A percentile compares a stretch with the other conserved stretches of the same genome.
These are phyloP conservation scores for Ceratocystis papillata DNA, from an alignment of 2,329 filamentous ascomycete genomes.

Conservation along the genomic window DNA sequence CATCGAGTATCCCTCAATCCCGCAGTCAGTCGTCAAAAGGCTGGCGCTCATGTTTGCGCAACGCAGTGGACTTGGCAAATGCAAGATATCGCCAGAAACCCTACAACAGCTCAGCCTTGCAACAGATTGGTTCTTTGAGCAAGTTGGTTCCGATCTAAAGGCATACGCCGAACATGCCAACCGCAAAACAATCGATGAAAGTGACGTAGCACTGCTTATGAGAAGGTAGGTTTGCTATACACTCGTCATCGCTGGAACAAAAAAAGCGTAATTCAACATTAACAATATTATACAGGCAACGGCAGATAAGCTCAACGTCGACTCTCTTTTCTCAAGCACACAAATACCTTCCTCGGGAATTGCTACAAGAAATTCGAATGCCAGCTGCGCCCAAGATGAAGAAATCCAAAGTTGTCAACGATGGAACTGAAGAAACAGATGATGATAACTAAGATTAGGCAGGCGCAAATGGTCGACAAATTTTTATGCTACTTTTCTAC, in stretches of 20 bases:
- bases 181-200: conserved; percentile 75
- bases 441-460: conserved; percentile 31
- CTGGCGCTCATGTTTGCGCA: conserved; percentile 61
- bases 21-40: conserved; percentile 61
- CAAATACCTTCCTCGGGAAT: conserved; percentile 67
- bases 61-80: conserved; percentile 52
- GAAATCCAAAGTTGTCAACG: conserved; percentile 31
- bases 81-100: conserved; percentile 62
- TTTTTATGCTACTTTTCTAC: conserved; percentile 35
- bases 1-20: conserved; percentile 64
- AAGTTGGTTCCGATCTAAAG: conserved; percentile 66
- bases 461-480: conserved; percentile 27
- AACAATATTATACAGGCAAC: conserved; percentile 50
- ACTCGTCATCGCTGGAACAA: conserved; percentile 18
- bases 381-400: conserved; percentile 44
- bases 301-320: conserved; percentile 58
- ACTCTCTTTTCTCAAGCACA: conserved; percentile 80
- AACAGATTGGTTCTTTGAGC: conserved; percentile 87
- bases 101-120: conserved; percentile 66
- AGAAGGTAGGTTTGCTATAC: conserved; percentile 51
- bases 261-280: conserved; percentile 27
- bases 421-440: conserved; percentile 35
- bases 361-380: conserved; percentile 74
- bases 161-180: conserved; percentile 73
- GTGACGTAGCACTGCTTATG: conserved; percentile 72